phyloP scores from a whole-genome alignment of 176 grass and related monocot genomes.

The Elaeis guineensis region DNA sequence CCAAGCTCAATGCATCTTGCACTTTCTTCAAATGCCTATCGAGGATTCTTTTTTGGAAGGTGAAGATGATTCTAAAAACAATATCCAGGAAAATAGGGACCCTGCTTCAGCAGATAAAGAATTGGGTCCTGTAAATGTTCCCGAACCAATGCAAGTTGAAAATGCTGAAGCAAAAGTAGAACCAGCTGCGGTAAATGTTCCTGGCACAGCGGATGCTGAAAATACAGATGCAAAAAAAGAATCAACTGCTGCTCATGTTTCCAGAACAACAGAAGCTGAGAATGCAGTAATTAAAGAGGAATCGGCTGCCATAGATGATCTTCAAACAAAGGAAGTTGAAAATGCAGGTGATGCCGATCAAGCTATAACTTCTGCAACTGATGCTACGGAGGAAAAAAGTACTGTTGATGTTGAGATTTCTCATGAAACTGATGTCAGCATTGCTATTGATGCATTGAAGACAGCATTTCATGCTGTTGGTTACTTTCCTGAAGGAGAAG shows the following conservation, averaged over 20 bases:
- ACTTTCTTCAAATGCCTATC: constrained; percentile 99
- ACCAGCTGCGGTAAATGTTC: constrained; percentile 27
- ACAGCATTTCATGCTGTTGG: constrained; percentile 77
- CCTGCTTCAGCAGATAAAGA: constrained; percentile 32
- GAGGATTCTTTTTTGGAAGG: constrained; percentile 67
- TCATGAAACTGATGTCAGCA: constrained; percentile 31
- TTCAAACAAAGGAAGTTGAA: constrained; percentile 42
- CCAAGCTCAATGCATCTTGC: constrained; percentile 85
- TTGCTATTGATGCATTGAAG: constrained; percentile 76
- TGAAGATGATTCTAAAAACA: constrained; percentile 33
- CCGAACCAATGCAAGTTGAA: constrained; percentile 65
- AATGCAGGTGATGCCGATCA: constrained; percentile 36
- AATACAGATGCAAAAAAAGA: constrained; percentile 51
- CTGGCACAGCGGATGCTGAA: constrained; percentile 60
- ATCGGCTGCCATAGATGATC: constrained; percentile 20
- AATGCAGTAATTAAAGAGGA: constrained; percentile 28
- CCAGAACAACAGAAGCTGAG: constrained; percentile 40
- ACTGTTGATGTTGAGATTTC: constrained; percentile 36
- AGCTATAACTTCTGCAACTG: constrained; percentile 35
- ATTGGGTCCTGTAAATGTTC: constrained; percentile 24
- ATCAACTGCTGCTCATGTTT: constrained; percentile 22
- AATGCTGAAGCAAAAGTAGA: constrained; percentile 50
- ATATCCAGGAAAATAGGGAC: constrained; percentile 26
- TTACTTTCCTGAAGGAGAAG: constrained; percentile 51
- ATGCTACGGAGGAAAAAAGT: constrained; percentile 28